Evolutionary conservation across 2,329 filamentous ascomycete genomes (phyloP).

Genomic region (Exophiala xenobiotica): DNA sequence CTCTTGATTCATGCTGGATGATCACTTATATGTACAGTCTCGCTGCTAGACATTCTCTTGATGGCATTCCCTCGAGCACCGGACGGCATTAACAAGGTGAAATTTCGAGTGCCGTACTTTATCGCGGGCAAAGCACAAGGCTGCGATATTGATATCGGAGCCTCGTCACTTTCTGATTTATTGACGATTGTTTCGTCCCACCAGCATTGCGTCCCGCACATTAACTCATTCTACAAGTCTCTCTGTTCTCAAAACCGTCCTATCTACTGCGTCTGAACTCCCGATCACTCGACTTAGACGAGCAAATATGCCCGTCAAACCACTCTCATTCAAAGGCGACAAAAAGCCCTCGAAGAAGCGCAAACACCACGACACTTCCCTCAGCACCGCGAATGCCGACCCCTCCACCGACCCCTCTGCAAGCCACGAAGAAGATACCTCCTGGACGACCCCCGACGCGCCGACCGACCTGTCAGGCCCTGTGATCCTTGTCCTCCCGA

Average conservation of each 20-base stretch:
- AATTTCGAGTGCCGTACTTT: not conserved
- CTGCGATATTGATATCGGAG: not conserved
- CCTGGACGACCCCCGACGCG: constrained; percentile 83
- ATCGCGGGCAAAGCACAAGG: not conserved
- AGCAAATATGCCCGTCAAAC: constrained; percentile 58
- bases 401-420: constrained; percentile 37
- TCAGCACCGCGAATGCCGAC: constrained; percentile 20
- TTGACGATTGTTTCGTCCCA: not conserved
- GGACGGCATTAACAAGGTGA: not conserved
- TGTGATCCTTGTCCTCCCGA: constrained; percentile 77
- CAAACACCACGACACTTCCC: constrained; percentile 62
- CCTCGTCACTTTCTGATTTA: not conserved
- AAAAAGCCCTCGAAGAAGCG: constrained; percentile 75
- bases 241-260: no score
- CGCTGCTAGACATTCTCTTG: no score
- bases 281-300: not conserved
- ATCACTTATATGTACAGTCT: no score
- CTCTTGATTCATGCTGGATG: no score
- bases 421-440: constrained; percentile 67
- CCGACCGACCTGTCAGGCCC: constrained; percentile 76
- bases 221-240: no score
- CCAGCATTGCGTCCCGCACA: no score
- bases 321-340: constrained; percentile 94
- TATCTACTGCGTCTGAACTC: no score
- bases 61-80: no score